Evolutionary conservation across 257 asterid genomes (phyloP).

Genomic region (Solanum dulcamara): DNA sequence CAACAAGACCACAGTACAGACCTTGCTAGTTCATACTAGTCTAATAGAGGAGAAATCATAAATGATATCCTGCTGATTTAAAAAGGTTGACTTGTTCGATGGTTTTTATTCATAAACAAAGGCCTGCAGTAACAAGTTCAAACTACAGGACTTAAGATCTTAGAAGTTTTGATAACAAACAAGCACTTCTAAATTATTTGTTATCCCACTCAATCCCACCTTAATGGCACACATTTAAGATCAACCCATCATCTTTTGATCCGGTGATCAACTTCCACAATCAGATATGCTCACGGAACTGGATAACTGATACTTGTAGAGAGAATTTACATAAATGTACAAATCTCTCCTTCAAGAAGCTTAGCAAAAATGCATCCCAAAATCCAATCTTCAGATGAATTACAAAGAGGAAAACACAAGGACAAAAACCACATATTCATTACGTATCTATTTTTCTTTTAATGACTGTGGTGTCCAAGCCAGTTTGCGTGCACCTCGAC

Average conservation of each 20-base stretch:
- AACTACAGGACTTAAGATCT: background rate
- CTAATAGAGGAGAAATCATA: background rate
- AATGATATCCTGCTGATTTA: background rate
- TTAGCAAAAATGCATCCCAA: background rate
- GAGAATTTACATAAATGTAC: background rate
- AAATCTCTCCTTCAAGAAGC: background rate
- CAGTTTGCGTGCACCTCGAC: background rate
- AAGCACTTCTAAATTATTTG: background rate
- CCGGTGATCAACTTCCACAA: background rate
- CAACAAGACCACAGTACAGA: background rate
- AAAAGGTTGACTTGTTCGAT: background rate
- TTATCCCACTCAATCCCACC: background rate
- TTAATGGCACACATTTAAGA: background rate
- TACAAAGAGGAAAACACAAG: background rate
- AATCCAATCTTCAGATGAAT: background rate
- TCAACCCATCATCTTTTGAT: background rate
- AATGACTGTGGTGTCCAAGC: background rate
- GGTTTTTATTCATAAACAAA: background rate
- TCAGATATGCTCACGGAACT: background rate
- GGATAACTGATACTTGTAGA: background rate
- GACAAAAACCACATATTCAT: background rate
- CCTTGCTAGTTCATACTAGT: background rate
- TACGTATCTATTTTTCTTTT: background rate
- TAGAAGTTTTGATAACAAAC: background rate
- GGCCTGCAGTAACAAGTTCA: background rate